phyloP scores from a whole-genome alignment of 441 rosid genomes.

The Pelargonium citronellum region DNA sequence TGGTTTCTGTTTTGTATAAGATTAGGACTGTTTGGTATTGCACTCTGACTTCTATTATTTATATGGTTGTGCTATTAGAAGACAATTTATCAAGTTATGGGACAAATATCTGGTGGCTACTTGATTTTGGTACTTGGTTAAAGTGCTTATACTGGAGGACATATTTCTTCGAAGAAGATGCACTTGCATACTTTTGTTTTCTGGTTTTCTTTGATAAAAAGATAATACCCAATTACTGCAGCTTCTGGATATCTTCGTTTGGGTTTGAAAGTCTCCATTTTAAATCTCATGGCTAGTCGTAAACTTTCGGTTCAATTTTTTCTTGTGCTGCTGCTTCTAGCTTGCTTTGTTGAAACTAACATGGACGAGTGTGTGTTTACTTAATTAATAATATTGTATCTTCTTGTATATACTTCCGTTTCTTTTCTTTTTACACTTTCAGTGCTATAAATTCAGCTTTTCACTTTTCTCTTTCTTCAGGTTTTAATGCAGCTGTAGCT shows the following conservation, averaged over 20 bases:
- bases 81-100: neutral
- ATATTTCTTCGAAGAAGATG: neutral
- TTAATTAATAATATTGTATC: neutral
- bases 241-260: neutral
- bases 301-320: neutral
- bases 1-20: neutral
- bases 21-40: neutral
- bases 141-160: neutral
- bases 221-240: neutral
- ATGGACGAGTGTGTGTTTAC: neutral
- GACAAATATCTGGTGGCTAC: neutral
- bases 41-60: neutral
- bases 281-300: neutral
- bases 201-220: neutral
- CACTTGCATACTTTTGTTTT: neutral
- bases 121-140: neutral
- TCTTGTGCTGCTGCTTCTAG: neutral
- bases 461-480: constrained; percentile 33
- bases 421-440: constrained; percentile 5
- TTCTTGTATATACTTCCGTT: neutral
- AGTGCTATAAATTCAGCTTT: neutral
- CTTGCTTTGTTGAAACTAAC: neutral
- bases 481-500: constrained; percentile 96
- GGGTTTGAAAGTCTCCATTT: neutral
- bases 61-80: neutral